Percentiles rank a stretch among this genome's conserved stretches.
Evolutionary conservation across 306 rosid genomes (phyloP).

Genomic region (Rosa rugosa): DNA sequence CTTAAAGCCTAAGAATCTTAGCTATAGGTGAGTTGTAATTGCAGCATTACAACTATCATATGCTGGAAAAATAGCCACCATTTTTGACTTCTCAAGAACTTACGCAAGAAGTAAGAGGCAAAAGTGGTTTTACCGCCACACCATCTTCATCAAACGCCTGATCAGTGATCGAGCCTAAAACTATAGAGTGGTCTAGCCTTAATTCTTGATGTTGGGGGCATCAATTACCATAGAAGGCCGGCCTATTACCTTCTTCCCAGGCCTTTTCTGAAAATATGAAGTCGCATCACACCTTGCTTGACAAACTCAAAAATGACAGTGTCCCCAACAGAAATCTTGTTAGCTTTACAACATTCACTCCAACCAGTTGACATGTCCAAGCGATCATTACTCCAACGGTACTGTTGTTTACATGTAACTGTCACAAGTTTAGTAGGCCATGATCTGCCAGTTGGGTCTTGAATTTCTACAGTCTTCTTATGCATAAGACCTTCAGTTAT

Average conservation of each 20-base stretch:
- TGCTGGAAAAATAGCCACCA: no score
- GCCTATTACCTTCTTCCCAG: background rate
- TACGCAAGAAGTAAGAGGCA: no score
- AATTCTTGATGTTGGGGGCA: background rate
- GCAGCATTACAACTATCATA: no score
- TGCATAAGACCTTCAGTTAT: background rate
- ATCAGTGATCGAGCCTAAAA: no score
- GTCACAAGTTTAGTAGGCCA: background rate
- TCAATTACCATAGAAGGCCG: background rate
- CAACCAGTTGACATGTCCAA: background rate
- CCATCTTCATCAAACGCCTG: no score
- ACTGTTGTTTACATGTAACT: background rate
- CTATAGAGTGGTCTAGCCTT: background rate
- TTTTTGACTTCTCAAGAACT: no score
- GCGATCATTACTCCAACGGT: background rate
- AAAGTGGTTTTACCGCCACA: no score
- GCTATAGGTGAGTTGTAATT: no score
- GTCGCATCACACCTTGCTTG: background rate
- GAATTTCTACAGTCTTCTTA: background rate
- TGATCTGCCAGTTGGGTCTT: background rate
- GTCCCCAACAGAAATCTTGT: slow-evolving; percentile 6
- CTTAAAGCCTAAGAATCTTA: no score
- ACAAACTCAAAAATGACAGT: slow-evolving; percentile 12
- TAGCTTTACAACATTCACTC: background rate
- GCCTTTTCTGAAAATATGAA: background rate